phyloP scores from a whole-genome alignment of 257 asterid species.

The Scutellaria minor region DNA sequence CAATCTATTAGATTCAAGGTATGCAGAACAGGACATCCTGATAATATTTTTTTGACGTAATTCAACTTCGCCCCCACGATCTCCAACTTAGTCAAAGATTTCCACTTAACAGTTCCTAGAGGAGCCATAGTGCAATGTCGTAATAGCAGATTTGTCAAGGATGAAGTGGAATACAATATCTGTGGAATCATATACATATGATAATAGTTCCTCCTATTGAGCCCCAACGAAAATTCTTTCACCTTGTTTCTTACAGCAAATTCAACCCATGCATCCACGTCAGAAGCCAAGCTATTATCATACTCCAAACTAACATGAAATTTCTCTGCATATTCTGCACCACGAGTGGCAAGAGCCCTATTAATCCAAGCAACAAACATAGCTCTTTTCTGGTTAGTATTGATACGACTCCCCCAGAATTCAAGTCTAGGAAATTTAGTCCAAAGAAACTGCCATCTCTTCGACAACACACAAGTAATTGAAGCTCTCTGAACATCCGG shows the following conservation, averaged over 20 bases:
- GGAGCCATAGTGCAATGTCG: neutral
- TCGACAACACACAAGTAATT: slow-evolving; percentile 27
- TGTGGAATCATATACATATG: neutral
- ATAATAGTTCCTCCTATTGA: neutral
- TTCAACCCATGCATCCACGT: slow-evolving; percentile 23
- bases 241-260: slow-evolving; percentile 24
- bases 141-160: neutral
- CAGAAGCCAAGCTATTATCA: neutral
- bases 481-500: slow-evolving; percentile 6
- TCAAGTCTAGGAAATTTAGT: slow-evolving; percentile 6
- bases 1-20: neutral
- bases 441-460: slow-evolving; percentile 31
- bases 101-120: slow-evolving; percentile 16
- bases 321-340: neutral
- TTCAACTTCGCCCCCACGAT: neutral
- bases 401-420: neutral
- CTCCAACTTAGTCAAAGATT: neutral
- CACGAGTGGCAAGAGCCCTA: slow-evolving; percentile 3
- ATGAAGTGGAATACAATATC: neutral
- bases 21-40: slow-evolving; percentile 29
- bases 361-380: slow-evolving; percentile 11
- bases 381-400: neutral
- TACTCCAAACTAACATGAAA: slow-evolving; percentile 6
- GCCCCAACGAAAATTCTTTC: neutral
- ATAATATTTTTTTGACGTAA: slow-evolving; percentile 6